Evolutionary conservation across 1,284 basidiomycete genomes (phyloP).

Genomic region (Sutorius eximius): DNA sequence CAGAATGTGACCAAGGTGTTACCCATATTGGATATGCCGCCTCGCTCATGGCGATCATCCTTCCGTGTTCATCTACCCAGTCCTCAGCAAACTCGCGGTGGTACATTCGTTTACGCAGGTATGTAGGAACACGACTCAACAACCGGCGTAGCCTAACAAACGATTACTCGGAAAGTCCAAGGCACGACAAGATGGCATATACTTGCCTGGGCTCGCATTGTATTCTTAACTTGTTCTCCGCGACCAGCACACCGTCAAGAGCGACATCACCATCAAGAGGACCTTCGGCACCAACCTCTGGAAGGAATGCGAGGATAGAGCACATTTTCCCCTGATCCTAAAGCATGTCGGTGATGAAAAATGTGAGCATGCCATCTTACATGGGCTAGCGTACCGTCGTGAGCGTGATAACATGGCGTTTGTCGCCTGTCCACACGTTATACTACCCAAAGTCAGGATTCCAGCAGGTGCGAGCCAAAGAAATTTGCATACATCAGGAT

Average conservation of each 20-base stretch:
- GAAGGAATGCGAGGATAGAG: constrained; percentile 26
- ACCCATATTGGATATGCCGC: constrained; percentile 48
- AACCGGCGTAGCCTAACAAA: constrained; percentile 29
- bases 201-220: constrained; percentile 31
- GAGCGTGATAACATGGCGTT: constrained; percentile 24
- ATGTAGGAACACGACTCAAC: constrained; percentile 21
- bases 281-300: constrained; percentile 26
- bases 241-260: constrained; percentile 20
- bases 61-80: constrained; percentile 39
- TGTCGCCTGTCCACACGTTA: constrained; percentile 27
- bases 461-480: background rate
- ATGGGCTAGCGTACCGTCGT: constrained; percentile 24
- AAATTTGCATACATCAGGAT: constrained; percentile 22
- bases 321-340: constrained; percentile 32
- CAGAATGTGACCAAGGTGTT: background rate
- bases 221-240: constrained; percentile 18
- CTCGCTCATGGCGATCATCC: constrained; percentile 47
- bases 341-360: constrained; percentile 8
- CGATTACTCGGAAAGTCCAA: background rate
- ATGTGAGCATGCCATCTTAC: background rate
- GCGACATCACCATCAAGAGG: constrained; percentile 11
- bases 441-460: constrained; percentile 18
- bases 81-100: constrained; percentile 32
- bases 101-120: constrained; percentile 28
- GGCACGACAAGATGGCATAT: background rate